Evolutionary conservation across 176 grass and related monocot genomes (phyloP).

Genomic region (Avena sativa): DNA sequence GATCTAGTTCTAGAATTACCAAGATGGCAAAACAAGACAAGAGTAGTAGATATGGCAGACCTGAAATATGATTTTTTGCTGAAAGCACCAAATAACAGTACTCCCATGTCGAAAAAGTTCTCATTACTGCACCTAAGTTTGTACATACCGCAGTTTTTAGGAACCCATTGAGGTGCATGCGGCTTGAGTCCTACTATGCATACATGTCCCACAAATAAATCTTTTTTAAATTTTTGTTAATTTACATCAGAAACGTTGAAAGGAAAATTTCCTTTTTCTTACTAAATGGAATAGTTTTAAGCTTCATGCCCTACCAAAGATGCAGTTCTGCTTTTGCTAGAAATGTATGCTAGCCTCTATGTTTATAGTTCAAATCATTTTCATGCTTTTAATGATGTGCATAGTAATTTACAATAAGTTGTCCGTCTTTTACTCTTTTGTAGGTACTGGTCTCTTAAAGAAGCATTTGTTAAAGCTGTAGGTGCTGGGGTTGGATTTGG

Average conservation of each 20-base stretch:
- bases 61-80: neutral
- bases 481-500: conserved; percentile 80
- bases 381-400: neutral
- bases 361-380: neutral
- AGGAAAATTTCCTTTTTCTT: neutral
- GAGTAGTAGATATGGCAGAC: conserved; percentile 11
- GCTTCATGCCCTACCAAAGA: neutral
- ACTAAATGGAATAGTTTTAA: neutral
- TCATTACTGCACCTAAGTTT: neutral
- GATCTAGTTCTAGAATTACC: neutral
- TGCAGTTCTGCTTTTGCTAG: neutral
- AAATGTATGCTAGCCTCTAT: neutral
- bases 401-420: too few species aligned
- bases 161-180: neutral
- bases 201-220: neutral
- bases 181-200: neutral
- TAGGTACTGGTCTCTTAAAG: conserved; percentile 92
- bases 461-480: conserved; percentile 85
- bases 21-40: neutral
- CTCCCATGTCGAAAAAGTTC: neutral
- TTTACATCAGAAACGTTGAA: neutral
- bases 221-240: neutral
- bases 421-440: neutral
- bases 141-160: neutral
- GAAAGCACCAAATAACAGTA: neutral